phyloP scores from a whole-genome alignment of 2,329 filamentous ascomycete species.

The Huntiella omanensis region DNA sequence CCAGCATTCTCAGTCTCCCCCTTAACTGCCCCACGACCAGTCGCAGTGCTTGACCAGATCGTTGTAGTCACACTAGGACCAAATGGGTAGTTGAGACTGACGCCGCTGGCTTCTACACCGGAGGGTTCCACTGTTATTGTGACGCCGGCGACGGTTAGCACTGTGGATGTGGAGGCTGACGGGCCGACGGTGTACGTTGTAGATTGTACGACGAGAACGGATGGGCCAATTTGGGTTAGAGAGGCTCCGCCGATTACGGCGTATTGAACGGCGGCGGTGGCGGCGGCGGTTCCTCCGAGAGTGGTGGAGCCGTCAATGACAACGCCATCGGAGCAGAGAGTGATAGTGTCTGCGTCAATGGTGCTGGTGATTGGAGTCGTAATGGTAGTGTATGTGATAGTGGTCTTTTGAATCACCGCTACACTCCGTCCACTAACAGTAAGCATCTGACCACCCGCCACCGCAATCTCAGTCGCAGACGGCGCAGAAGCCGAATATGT shows the following conservation, averaged over 20 bases:
- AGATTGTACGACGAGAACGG: conserved; percentile 29
- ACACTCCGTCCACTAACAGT: conserved; percentile 24
- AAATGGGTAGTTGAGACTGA: conserved; percentile 28
- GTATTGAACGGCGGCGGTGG: conserved; percentile 20
- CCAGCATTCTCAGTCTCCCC: not conserved
- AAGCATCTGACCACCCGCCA: conserved; percentile 29
- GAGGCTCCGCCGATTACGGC: conserved; percentile 34
- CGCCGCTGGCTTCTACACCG: conserved; percentile 28
- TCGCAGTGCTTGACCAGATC: conserved; percentile 22
- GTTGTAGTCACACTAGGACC: conserved; percentile 19
- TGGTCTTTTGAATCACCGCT: conserved; percentile 24
- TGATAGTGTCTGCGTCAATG: conserved; percentile 32
- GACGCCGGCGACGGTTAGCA: conserved; percentile 23
- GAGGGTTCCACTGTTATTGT: conserved; percentile 31
- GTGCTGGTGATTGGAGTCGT: conserved; percentile 19
- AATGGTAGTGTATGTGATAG: conserved; percentile 26
- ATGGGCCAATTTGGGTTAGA: conserved; percentile 29
- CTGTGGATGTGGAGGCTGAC: conserved; percentile 22
- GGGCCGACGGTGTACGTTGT: conserved; percentile 33
- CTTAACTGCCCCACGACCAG: conserved; percentile 9
- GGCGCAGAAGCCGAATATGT: conserved; percentile 18
- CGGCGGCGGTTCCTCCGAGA: conserved; percentile 24
- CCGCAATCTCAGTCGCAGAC: conserved; percentile 24
- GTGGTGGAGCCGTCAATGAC: conserved; percentile 21
- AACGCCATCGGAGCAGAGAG: conserved; percentile 28